These are phyloP conservation scores for Didymosphaeria variabile DNA, from an alignment of 2,329 filamentous ascomycete genomes.

Conservation along the genomic window DNA sequence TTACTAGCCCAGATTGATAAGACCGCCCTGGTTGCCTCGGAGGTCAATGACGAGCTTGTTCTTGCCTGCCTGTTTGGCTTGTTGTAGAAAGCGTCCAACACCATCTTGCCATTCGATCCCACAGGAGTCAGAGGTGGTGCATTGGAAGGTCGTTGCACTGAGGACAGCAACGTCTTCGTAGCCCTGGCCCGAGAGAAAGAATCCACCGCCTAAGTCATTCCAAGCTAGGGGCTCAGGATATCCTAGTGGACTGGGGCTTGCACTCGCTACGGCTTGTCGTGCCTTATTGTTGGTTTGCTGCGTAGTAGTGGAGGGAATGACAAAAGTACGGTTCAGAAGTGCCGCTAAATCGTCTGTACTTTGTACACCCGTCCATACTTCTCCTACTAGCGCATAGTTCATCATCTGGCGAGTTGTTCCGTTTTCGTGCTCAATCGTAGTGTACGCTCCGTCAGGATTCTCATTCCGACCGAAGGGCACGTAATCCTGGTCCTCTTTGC, in stretches of 20 bases:
- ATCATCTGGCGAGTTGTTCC: background rate
- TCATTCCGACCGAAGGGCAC: background rate
- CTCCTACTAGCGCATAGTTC: background rate
- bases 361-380: no score
- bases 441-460: background rate
- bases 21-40: slow-evolving; percentile 66
- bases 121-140: no score
- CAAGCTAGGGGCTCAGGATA: background rate
- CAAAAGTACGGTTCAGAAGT: no score
- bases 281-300: no score
- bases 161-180: slow-evolving; percentile 55
- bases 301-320: no score
- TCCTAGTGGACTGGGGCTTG: background rate
- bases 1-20: slow-evolving; percentile 34
- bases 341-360: no score
- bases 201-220: slow-evolving; percentile 46
- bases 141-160: slow-evolving; percentile 49
- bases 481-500: background rate
- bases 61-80: slow-evolving; percentile 57
- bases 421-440: slow-evolving; percentile 2
- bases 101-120: slow-evolving; percentile 43
- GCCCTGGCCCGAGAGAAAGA: slow-evolving; percentile 49
- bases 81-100: slow-evolving; percentile 53
- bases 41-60: slow-evolving; percentile 70
- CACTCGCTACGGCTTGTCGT: no score